These are phyloP conservation scores for Kodamaea neixiangensis DNA, from an alignment of 805 yeast genomes.

Conservation along the genomic window DNA sequence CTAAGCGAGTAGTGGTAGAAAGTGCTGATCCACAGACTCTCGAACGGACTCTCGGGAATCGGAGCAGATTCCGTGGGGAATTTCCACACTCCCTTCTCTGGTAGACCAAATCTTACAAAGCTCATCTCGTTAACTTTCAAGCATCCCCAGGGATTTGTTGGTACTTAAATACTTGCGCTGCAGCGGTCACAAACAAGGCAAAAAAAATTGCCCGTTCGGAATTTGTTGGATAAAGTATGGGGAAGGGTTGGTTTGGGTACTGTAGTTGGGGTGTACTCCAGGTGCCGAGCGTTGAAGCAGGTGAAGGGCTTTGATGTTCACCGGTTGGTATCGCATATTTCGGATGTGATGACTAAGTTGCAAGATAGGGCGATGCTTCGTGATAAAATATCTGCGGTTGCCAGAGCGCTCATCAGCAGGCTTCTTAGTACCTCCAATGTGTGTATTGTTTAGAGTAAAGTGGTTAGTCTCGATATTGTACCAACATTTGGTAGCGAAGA, in stretches of 20 bases:
- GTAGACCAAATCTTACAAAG: conserved; percentile 36
- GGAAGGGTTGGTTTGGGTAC: neutral
- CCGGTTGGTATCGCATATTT: neutral
- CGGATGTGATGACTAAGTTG: too few species aligned
- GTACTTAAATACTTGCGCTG: neutral
- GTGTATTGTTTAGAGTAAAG: neutral
- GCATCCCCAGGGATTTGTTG: neutral
- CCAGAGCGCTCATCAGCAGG: too few species aligned
- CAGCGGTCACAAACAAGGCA: neutral
- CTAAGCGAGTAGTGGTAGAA: conserved; percentile 48
- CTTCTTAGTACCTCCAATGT: too few species aligned
- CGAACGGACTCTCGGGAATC: conserved; percentile 38
- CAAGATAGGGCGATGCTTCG: too few species aligned
- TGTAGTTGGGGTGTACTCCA: neutral
- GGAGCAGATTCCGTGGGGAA: conserved; percentile 33
- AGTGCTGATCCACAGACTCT: conserved; percentile 27
- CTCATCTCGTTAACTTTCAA: conserved; percentile 9
- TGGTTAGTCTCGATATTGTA: neutral
- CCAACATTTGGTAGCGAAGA: neutral
- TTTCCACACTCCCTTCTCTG: conserved; percentile 31
- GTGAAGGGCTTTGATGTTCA: neutral
- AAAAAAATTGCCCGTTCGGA: neutral
- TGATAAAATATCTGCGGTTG: too few species aligned
- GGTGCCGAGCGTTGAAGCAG: neutral
- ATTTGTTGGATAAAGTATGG: conserved; percentile 1